These are phyloP conservation scores for Penicillium sp. DNA, from an alignment of 2,329 filamentous ascomycete genomes.

Conservation along the genomic window DNA sequence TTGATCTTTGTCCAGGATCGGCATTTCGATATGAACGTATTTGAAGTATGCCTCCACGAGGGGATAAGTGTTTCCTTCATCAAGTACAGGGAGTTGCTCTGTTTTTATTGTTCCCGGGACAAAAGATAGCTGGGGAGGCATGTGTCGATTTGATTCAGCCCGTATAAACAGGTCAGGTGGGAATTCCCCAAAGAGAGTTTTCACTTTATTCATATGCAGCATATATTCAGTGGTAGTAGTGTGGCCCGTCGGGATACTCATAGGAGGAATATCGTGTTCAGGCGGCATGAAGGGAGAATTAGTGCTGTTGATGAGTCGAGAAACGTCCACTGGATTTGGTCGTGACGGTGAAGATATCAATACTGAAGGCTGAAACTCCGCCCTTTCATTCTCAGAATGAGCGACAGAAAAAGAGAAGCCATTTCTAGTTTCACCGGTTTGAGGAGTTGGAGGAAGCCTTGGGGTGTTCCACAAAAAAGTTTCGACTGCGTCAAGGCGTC, in stretches of 20 bases:
- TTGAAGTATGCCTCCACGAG: slow-evolving; percentile 7
- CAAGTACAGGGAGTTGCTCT: not conserved
- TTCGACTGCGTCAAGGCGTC: slow-evolving; percentile 9
- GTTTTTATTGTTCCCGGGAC: slow-evolving; percentile 1
- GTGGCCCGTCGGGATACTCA: slow-evolving; percentile 7
- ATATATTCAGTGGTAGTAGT: slow-evolving; percentile 10
- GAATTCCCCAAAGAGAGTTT: slow-evolving; percentile 5
- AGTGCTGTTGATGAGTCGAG: slow-evolving; percentile 2
- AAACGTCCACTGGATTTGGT: slow-evolving; percentile 1
- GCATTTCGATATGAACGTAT: slow-evolving; percentile 6
- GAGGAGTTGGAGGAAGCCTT: slow-evolving; percentile 5
- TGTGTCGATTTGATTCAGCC: slow-evolving; percentile 5
- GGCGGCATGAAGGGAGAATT: slow-evolving; percentile 3
- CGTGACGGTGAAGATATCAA: slow-evolving; percentile 6
- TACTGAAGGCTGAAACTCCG: not conserved
- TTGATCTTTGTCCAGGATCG: slow-evolving; percentile 2
- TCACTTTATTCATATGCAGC: slow-evolving; percentile 8
- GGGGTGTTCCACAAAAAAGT: slow-evolving; percentile 1
- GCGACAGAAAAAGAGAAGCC: not conserved
- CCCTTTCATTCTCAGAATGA: not conserved
- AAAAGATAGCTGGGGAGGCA: slow-evolving; percentile 4
- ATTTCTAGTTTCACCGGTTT: slow-evolving; percentile 2
- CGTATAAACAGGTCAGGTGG: slow-evolving; percentile 12
- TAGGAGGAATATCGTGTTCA: slow-evolving; percentile 7
- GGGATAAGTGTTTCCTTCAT: not conserved